These are phyloP conservation scores for Alternaria arbusti DNA, from an alignment of 2,329 filamentous ascomycete genomes.

Conservation along the genomic window DNA sequence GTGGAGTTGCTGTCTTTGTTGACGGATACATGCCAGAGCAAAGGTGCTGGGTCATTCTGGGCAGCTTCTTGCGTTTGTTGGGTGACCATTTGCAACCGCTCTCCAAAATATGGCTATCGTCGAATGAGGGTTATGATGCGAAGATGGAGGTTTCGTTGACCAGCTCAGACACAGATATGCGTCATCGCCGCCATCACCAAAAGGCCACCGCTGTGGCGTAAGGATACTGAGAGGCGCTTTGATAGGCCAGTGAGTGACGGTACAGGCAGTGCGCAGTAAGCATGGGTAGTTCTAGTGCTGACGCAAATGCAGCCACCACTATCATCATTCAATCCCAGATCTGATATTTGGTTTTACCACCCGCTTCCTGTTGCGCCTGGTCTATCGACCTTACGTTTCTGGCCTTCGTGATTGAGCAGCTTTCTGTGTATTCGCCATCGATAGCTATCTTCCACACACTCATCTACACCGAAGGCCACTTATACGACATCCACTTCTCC, in stretches of 20 bases:
- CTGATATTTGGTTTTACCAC: not conserved
- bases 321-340: not conserved
- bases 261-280: not conserved
- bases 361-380: too few species aligned
- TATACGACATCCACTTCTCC: conserved; percentile 22
- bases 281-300: not conserved
- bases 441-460: not conserved
- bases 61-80: not conserved
- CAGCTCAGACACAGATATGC: not conserved
- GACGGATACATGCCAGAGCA: not conserved
- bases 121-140: not conserved
- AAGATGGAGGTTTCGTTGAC: not conserved
- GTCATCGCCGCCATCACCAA: not conserved
- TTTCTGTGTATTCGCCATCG: fast-evolving
- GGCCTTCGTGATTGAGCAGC: not conserved
- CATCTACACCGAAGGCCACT: conserved; percentile 19
- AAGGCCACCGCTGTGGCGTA: not conserved
- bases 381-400: not conserved
- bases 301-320: not conserved
- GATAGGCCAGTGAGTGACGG: not conserved
- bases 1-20: not conserved
- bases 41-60: fast-evolving
- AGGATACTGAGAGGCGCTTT: not conserved
- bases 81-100: not conserved
- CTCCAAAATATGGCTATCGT: not conserved